A percentile compares a stretch with the other conserved stretches of the same genome.
phyloP scores from a whole-genome alignment of 805 yeast genomes.

The Spathaspora arborariae region DNA sequence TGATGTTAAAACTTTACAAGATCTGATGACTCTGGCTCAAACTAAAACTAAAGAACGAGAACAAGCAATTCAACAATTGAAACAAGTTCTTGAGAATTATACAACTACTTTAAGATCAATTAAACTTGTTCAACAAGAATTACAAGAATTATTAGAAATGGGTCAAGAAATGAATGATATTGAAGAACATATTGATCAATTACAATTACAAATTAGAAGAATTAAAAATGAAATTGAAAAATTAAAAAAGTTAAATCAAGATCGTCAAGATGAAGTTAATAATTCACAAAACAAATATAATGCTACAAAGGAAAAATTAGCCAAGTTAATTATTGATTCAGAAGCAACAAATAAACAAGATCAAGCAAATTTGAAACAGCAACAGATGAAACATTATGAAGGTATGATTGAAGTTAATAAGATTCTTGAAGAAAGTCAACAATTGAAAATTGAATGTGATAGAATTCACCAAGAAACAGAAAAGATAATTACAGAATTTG shows the following conservation, averaged over 20 bases:
- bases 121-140: slow-evolving; percentile 35
- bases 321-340: slow-evolving; percentile 1
- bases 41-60: slow-evolving; percentile 14
- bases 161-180: slow-evolving; percentile 51
- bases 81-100: slow-evolving; percentile 58
- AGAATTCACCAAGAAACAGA: not conserved
- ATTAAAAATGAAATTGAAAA: slow-evolving; percentile 3
- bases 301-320: not conserved
- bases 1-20: slow-evolving; percentile 31
- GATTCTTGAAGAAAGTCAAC: not conserved
- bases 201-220: not conserved
- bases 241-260: not conserved
- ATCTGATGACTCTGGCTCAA: slow-evolving; percentile 20
- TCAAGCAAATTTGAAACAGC: slow-evolving; percentile 3
- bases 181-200: slow-evolving; percentile 6
- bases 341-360: slow-evolving; percentile 2
- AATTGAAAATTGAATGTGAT: not conserved
- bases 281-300: slow-evolving; percentile 1
- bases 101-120: slow-evolving; percentile 57
- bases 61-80: slow-evolving; percentile 55
- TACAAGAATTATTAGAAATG: slow-evolving; percentile 44
- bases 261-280: not conserved
- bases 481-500: slow-evolving; percentile 14
- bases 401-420: slow-evolving; percentile 1
- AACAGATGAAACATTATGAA: slow-evolving; percentile 1